Evolutionary conservation across 208 protist species (phyloP).

Genomic region (Plasmodiophora brassicae): DNA sequence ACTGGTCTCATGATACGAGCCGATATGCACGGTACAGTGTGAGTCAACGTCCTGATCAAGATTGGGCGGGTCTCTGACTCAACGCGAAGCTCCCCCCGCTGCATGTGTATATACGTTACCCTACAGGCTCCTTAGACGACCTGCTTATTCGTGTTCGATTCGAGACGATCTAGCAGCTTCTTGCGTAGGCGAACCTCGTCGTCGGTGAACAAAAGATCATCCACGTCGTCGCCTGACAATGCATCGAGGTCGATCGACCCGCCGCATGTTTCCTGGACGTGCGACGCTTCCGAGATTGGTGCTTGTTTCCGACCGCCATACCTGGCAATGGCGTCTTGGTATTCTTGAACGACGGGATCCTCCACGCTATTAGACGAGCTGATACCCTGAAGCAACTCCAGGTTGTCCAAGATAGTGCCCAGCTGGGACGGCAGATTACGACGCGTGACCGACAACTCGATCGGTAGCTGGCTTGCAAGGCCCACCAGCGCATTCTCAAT

Average conservation of each 20-base stretch:
- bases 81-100: not conserved
- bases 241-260: not conserved
- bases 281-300: not conserved
- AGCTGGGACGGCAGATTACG: not conserved
- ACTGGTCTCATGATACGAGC: not conserved
- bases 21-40: not conserved
- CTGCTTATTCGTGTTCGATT: not conserved
- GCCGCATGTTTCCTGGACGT: too few species aligned
- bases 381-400: not conserved
- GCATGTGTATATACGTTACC: not conserved
- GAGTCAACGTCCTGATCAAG: not conserved
- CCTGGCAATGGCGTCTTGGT: not conserved
- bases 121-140: not conserved
- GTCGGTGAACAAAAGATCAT: not conserved
- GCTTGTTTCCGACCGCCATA: not conserved
- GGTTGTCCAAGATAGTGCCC: not conserved
- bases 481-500: not conserved
- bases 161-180: not conserved
- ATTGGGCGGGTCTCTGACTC: not conserved
- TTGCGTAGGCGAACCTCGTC: not conserved
- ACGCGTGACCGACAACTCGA: not conserved
- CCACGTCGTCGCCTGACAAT: not conserved
- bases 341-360: not conserved
- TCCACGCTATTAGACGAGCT: not conserved
- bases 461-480: not conserved